Evolutionary conservation across 2,329 filamentous ascomycete genomes (phyloP).

Genomic region (Sclerotinia borealis): DNA sequence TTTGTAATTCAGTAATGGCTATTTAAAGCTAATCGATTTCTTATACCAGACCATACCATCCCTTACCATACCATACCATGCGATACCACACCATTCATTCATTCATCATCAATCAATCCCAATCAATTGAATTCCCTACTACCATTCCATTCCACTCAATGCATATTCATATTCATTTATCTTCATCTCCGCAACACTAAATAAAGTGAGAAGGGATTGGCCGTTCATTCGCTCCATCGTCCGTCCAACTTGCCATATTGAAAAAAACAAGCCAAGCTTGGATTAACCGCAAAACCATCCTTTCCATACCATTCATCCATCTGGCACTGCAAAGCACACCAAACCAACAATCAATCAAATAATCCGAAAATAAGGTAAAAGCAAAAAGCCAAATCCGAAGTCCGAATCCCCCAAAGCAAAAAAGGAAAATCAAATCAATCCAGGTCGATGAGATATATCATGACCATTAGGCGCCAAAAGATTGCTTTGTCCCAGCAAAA

Average conservation of each 20-base stretch:
- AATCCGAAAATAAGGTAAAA: not conserved
- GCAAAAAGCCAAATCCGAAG: not conserved
- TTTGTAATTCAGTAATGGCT: not conserved
- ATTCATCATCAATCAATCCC: too few relatives aligned
- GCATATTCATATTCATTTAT: too few relatives aligned
- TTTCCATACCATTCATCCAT: not conserved
- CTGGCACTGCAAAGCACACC: not conserved
- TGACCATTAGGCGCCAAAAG: conserved; percentile 1
- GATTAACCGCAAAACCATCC: not conserved
- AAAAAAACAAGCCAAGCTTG: not conserved
- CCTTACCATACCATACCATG: not conserved
- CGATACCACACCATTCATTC: not conserved
- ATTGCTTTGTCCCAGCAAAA: conserved; percentile 7
- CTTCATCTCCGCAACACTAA: not conserved
- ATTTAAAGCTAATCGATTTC: not conserved
- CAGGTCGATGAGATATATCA: not conserved
- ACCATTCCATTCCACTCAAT: not conserved
- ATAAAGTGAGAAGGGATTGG: not conserved
- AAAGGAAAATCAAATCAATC: not conserved
- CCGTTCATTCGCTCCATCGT: too few relatives aligned
- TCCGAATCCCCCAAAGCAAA: not conserved
- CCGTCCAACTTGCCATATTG: not conserved
- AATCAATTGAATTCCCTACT: too few relatives aligned
- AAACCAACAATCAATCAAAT: not conserved
- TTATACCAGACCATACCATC: not conserved